Evolutionary conservation across 208 protist species (phyloP), one percentile per base, ranked within the genome.

Genomic region (Trypanosoma cruzi): DNA sequence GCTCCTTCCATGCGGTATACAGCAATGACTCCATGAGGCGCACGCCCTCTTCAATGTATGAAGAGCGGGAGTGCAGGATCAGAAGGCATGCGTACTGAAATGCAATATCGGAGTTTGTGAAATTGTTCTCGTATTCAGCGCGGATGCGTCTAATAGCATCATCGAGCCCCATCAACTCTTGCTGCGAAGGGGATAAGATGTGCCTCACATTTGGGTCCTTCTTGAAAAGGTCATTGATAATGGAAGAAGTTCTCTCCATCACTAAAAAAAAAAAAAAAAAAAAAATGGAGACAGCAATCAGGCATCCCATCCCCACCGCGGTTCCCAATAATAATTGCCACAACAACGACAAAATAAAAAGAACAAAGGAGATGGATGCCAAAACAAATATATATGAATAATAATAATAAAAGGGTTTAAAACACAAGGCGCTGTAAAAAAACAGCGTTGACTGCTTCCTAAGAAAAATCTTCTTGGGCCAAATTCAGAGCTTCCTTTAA

Each of bases 11-110:
- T 22, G 73, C 68, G 28, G 71, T 62, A 55, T 78, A 84, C 34
- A 89, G 65, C 16, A 95, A 58, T 11, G 72, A 80, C 65, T 92
- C 81, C 84, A 95, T 89, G 49, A 95, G 48, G 42, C 74, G 68
- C 28, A 93, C 59, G 53, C 90, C 90, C 68, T 91, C 85, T 50
- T 83, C 60, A 34, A 95, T 68, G 50, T 79, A 80, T 8, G 64
- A 78, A 34, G 36, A 42, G 29, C 81, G 64, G 8, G 78, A 77
- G 69, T 95, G 90, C 55, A 80, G 89, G 18, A 95, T 82, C 29
- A 90, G 75, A 29, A 85, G 74, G 49, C 74, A 77, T 6, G 82
- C 85, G 13, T 92, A 79, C 55, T 89, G 77, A 75, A 88, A 92
- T 11, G 77, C 64, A 0, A 85, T 68, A 49, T 78, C 68, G 18